These are phyloP conservation scores for Lipomyces chichibuensis DNA, from an alignment of 805 yeast species.

Conservation along the genomic window DNA sequence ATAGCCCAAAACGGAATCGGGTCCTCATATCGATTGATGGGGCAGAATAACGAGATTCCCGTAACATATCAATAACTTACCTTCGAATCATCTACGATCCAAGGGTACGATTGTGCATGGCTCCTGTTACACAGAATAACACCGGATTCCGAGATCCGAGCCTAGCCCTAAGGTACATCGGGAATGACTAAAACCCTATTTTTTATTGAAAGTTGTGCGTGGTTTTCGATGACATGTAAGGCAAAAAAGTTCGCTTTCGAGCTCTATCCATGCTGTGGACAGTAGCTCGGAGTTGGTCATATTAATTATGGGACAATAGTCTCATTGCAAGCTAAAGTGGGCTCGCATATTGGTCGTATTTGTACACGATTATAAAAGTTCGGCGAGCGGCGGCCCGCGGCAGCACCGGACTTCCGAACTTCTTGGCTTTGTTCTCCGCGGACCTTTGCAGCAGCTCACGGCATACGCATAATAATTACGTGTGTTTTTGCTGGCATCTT, in stretches of 20 bases:
- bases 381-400: neutral
- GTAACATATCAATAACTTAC: too few species aligned
- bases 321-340: neutral
- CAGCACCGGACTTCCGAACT: neutral
- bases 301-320: too few species aligned
- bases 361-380: too few species aligned
- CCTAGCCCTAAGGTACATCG: neutral
- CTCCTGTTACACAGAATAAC: too few species aligned
- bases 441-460: neutral
- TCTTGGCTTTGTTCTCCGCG: neutral
- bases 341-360: neutral
- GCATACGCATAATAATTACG: neutral
- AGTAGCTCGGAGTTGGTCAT: neutral
- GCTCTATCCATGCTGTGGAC: neutral
- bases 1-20: too few species aligned
- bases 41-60: too few species aligned
- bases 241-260: neutral
- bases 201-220: too few species aligned
- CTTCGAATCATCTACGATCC: too few species aligned
- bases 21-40: too few species aligned
- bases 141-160: neutral
- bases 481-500: neutral
- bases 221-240: too few species aligned
- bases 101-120: too few species aligned
- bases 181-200: neutral